Evolutionary conservation across 1,284 basidiomycete species (phyloP), one percentile per base, ranked within the genome.

Genomic region (Pisolithus thermaeus): DNA sequence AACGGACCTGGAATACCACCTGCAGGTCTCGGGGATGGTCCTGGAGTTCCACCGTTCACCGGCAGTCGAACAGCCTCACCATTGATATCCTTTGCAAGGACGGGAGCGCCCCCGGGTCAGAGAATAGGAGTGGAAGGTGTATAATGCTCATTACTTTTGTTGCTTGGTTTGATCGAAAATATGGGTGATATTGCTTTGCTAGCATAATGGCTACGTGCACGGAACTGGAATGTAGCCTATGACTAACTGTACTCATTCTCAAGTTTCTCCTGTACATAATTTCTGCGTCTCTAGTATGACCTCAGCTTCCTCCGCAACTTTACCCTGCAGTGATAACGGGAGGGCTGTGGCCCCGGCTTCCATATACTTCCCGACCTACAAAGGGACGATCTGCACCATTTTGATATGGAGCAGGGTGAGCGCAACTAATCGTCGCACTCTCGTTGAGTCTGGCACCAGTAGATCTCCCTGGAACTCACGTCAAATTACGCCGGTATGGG

Each of bases 1-100:
- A 62, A 60, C 20, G 65, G 62, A 22, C 65, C 65, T 43, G 62
- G 62, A 7, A 47, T 67, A 32, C 63, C 62, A 5, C 62, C 64
- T 0, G 38, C 38, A 18, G 61, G 61, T 37, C 64, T 64, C 0
- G 63, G 61, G n/a, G 62, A 47, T 4, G 48, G 50, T 39, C 22
- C 43, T 18, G 56, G 46, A 20, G 30, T 47, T 4, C 51, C 51
- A 14, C 41, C 51, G 14, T 67, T 63, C 16, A 25, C 50, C 32
- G 22, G 44, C 3, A 51, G 28, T 7, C 61, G 62, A 45, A 63
- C 65, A 23, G 51, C 59, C 12, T 66, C 65, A 5, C 62, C 65
- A 16, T 40, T 66, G 42, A 66, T 63, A 11, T 37, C 51, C 12
- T 46, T 37, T 45, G 27, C 47, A 14, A 59, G 61, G 40, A 41